Base-by-base conservation (phyloP, 352 stramenopile genomes). In the Pythium angustatum region DNA sequence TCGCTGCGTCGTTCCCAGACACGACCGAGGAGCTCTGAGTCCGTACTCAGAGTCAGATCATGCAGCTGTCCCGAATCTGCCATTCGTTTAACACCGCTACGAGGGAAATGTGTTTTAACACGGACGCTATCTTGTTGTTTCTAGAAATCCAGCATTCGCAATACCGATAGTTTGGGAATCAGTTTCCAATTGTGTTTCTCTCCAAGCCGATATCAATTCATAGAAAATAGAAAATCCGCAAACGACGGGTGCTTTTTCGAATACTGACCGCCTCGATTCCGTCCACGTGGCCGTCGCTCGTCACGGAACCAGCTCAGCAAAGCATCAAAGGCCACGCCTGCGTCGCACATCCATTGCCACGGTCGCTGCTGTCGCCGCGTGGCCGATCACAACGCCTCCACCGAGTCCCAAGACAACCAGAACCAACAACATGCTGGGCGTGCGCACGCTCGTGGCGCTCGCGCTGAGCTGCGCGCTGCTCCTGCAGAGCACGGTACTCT, bases 391-490 rank as follows among this genome's bases (percentile, higher is more conserved):
- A 51, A 15, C 17, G 44, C n/a, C n/a, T n/a, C n/a, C n/a, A n/a
- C n/a, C n/a, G n/a, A n/a, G n/a, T n/a, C n/a, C n/a, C 11, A 17
- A 58, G 34, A 5, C n/a, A 58, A 2, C 2, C 21, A 36, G 34
- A 24, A 26, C 24, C 17, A 5, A 47, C 12, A 58, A 34, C 2
- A 63, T 71, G 64, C 33, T 71, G 24, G 52, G 57, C 36, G 57
- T 72, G 55, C 64, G 64, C 33, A 49, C 64, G 60, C 62, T 76
- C 44, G 41, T 63, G 50, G 47, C 47, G 60, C 59, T 65, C 34
- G 64, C 64, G 53, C 60, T 76, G 50, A 67, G 64, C 69, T 69
- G 57, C 55, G 54, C 60, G 66, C 50, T 65, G 36, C 38, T 68
- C 40, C 47, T 67, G 27, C 48, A 44, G 15, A 67, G 51, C 38